These are phyloP conservation scores for Mikania micrantha DNA, from an alignment of 129 eudicot species.

Conservation along the genomic window DNA sequence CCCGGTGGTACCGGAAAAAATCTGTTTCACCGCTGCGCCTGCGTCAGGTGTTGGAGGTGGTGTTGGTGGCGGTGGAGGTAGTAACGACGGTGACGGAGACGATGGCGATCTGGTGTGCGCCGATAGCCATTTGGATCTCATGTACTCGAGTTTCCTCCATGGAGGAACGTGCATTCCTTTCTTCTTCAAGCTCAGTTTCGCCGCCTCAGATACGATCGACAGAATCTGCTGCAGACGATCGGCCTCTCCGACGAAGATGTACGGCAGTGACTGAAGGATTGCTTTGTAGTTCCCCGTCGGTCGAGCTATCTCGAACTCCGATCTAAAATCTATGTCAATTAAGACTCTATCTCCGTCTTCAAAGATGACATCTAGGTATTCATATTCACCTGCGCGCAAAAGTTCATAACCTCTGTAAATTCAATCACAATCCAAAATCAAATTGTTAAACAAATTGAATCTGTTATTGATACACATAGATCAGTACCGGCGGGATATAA, in stretches of 20 bases:
- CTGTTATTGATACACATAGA: neutral
- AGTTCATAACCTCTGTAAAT: neutral
- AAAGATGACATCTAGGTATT: constrained; percentile 55
- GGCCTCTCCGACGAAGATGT: constrained; percentile 64
- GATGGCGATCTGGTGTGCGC: constrained; percentile 37
- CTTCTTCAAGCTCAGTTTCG: constrained; percentile 67
- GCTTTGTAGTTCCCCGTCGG: constrained; percentile 62
- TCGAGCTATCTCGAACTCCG: constrained; percentile 87
- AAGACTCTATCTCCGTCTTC: constrained; percentile 50
- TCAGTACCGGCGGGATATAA: constrained; percentile 70
- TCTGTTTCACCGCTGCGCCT: constrained; percentile 8
- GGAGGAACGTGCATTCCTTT: constrained; percentile 84
- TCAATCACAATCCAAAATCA: neutral
- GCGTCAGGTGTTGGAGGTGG: constrained; percentile 25
- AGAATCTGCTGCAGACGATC: constrained; percentile 69
- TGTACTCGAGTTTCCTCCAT: constrained; percentile 75
- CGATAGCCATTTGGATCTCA: constrained; percentile 76
- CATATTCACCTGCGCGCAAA: constrained; percentile 57
- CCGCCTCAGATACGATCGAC: constrained; percentile 52
- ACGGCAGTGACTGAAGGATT: constrained; percentile 56
- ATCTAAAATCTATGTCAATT: constrained; percentile 78
- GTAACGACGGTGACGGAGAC: neutral
- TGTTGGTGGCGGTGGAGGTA: constrained; percentile 19
- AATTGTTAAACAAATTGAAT: neutral
- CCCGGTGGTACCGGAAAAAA: neutral